Evolutionary conservation across 1,284 basidiomycete genomes (phyloP).

Genomic region (Calocybe gambosa): DNA sequence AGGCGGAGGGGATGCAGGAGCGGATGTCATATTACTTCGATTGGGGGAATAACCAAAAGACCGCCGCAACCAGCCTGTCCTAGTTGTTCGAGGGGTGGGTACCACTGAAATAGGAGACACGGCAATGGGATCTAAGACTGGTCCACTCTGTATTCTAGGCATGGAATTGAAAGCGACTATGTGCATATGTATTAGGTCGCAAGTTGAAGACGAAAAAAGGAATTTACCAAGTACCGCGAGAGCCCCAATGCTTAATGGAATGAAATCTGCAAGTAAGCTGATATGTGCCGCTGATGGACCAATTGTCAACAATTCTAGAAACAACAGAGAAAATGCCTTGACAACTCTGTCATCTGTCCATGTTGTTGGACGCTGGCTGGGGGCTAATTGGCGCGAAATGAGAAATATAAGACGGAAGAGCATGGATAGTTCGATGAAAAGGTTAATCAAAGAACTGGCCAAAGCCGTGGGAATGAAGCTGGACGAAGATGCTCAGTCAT

Average conservation of each 20-base stretch:
- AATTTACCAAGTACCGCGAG: constrained; percentile 37
- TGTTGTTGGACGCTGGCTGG: constrained; percentile 20
- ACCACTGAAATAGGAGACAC: constrained; percentile 4
- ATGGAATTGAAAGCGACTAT: constrained; percentile 11
- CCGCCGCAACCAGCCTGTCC: constrained; percentile 9
- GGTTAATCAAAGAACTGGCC: constrained; percentile 32
- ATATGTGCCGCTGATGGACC: constrained; percentile 35
- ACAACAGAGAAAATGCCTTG: constrained; percentile 34
- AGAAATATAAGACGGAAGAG: constrained; percentile 31
- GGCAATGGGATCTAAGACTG: not conserved
- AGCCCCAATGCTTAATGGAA: constrained; percentile 44
- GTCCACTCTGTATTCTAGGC: not conserved
- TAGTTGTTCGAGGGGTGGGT: not conserved
- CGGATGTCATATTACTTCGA: not conserved
- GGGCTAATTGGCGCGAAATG: constrained; percentile 22
- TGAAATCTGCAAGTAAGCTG: constrained; percentile 36
- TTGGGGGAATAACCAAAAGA: constrained; percentile 2
- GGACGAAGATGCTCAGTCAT: not conserved
- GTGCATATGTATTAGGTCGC: not conserved
- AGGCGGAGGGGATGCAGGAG: not conserved
- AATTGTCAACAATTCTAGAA: constrained; percentile 40
- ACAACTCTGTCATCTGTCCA: constrained; percentile 27
- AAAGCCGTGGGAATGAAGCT: constrained; percentile 41
- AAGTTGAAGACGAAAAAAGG: not conserved
- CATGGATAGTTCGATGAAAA: constrained; percentile 39